phyloP scores from a whole-genome alignment of 1,139 yeast genomes.

The Candida sanyaensis region DNA sequence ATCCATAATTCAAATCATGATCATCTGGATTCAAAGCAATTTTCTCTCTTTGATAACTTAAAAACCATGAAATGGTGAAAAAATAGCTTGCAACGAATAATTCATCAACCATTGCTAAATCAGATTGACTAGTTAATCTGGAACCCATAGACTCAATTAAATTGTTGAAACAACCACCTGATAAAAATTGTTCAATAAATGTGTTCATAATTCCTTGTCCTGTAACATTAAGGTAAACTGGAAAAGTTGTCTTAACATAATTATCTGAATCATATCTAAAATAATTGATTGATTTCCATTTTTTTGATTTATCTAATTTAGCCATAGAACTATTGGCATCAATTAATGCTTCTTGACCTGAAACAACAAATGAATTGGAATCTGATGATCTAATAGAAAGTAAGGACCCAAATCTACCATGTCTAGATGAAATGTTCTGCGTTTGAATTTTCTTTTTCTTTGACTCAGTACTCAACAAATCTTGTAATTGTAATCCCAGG shows the following conservation, averaged over 20 bases:
- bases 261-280: slow-evolving; percentile 50
- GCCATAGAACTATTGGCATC: slow-evolving; percentile 50
- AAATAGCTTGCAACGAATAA: slow-evolving; percentile 53
- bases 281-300: slow-evolving; percentile 55
- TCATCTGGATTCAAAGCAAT: slow-evolving; percentile 20
- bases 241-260: slow-evolving; percentile 25
- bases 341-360: slow-evolving; percentile 72
- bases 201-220: slow-evolving; percentile 42
- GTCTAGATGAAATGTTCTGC: slow-evolving; percentile 66
- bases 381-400: slow-evolving; percentile 64
- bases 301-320: slow-evolving; percentile 65
- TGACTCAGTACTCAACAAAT: slow-evolving; percentile 59
- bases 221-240: slow-evolving; percentile 33
- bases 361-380: slow-evolving; percentile 60
- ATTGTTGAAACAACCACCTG: slow-evolving; percentile 77
- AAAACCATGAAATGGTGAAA: slow-evolving; percentile 72
- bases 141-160: slow-evolving; percentile 39
- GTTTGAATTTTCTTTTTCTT: slow-evolving; percentile 51
- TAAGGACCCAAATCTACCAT: slow-evolving; percentile 89
- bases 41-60: slow-evolving; percentile 36
- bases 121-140: slow-evolving; percentile 18
- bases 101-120: slow-evolving; percentile 38
- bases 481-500: slow-evolving; percentile 46
- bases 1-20: slow-evolving; percentile 50
- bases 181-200: slow-evolving; percentile 52